phyloP scores from a whole-genome alignment of 306 rosid species.

The Geum urbanum region DNA sequence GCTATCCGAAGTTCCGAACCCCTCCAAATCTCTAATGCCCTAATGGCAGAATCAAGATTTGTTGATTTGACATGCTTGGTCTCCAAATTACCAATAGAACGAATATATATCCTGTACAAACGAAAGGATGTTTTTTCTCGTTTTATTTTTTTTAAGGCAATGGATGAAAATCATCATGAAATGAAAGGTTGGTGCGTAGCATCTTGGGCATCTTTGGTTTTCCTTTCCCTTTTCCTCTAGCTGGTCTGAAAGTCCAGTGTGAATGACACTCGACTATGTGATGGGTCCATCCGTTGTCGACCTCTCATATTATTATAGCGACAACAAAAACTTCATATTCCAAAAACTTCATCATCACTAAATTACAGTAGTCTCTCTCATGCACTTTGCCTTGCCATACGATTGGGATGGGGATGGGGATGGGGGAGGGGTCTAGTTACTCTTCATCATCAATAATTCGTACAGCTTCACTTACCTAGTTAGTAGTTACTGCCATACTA shows the following conservation, averaged over 20 bases:
- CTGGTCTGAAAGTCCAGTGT: neutral
- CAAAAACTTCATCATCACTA: neutral
- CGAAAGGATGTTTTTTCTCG: neutral
- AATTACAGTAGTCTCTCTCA: neutral
- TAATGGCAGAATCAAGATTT: too few relatives aligned
- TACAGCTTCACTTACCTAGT: too few relatives aligned
- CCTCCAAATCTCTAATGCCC: too few relatives aligned
- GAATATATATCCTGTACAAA: neutral
- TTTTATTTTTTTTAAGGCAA: neutral
- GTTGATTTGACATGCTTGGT: too few relatives aligned
- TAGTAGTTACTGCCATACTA: too few relatives aligned
- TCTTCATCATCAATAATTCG: too few relatives aligned
- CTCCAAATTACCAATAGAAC: too few relatives aligned
- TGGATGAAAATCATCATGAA: neutral
- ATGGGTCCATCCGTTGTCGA: neutral
- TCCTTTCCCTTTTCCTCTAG: neutral
- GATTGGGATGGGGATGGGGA: neutral
- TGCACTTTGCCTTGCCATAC: neutral
- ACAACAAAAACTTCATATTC: neutral
- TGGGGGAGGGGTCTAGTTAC: too few relatives aligned
- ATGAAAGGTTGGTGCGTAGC: neutral
- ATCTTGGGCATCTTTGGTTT: neutral
- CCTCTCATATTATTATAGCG: neutral
- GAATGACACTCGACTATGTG: neutral
- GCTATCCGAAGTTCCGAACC: too few relatives aligned